Base-by-base conservation (phyloP, 2,329 filamentous ascomycete species). In the Salinomyces thailandicus region DNA sequence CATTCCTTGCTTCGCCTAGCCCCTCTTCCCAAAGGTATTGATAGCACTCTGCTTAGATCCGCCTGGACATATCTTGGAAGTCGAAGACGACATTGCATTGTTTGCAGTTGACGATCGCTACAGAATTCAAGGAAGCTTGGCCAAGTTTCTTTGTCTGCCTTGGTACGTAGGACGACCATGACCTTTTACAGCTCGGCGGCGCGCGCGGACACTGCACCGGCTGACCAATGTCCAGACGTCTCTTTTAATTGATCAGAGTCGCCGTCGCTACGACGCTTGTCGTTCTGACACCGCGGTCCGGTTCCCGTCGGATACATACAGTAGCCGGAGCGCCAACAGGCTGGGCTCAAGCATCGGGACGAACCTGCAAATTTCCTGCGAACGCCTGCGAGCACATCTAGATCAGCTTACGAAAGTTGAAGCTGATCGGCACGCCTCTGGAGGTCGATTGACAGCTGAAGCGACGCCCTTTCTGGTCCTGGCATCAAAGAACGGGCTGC, bases 331-430 rank as follows among this genome's bases (percentile, higher is more conserved):
- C 42, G 45, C 51, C 53, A 50, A 47, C 44, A 42, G 49, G 46
- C 50, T 26, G 51, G 52, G 53, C 42, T 39, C 46, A 38, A 48
- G 43, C 46, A 41, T 46, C 52, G 45, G 50, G 42, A 51, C 37
- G 49, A 50, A 46, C 54, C 52, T 57, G 54, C 52, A 56, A 26
- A 58, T 56, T 51, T 57, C 53, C 53, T 57, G 53, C 53, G 55
- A 58, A 58, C 55, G 49, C 48, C 50, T 54, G 52, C 51, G 48
- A 43, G 44, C 46, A 33, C 45, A 45, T 38, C 45, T 39, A 45
- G 41, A 47, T 39, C 45, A 17, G 7, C 9, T n/a, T 26, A 18
- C 14, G 6, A 14, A 15, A 14, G 6, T 14, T 19, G 15, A 18
- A 11, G 11, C 15, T 33, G 32, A 35, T 35, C 12, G 32, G 13